Evolutionary conservation across 306 rosid species (phyloP).

Genomic region (Dicorynia guianensis): DNA sequence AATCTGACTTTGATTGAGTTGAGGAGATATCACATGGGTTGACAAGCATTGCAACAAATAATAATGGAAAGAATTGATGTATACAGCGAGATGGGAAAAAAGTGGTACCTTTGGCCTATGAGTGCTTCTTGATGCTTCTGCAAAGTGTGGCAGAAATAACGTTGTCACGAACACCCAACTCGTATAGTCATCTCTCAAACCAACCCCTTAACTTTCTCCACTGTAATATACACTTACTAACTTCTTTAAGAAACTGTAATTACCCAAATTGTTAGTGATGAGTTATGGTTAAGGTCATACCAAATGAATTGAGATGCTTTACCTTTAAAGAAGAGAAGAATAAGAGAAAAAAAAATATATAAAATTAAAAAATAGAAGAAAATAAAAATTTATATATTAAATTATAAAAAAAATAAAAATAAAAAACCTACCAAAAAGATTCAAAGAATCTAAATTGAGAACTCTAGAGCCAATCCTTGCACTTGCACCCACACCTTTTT

Average conservation of each 20-base stretch:
- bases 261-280: conserved; percentile 35
- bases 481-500: conserved; percentile 60
- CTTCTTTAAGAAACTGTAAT: conserved; percentile 26
- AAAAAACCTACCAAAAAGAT: no score
- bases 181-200: conserved; percentile 37
- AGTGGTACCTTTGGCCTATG: conserved; percentile 53
- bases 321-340: no score
- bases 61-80: neutral
- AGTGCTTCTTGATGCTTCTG: conserved; percentile 62
- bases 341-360: no score
- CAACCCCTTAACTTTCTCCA: conserved; percentile 31
- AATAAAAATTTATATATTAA: no score
- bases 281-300: conserved; percentile 63
- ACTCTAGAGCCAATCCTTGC: conserved; percentile 48
- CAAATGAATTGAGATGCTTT: no score
- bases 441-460: no score
- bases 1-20: conserved; percentile 40
- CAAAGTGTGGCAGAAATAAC: conserved; percentile 58
- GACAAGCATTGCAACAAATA: conserved; percentile 34
- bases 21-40: conserved; percentile 53
- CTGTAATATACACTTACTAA: conserved; percentile 22
- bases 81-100: conserved; percentile 34
- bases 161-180: conserved; percentile 39
- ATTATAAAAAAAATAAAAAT: no score
- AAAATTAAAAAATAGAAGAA: no score